Evolutionary conservation across 1,139 yeast genomes (phyloP).

Genomic region (Suzukiozyma palmioleophila): DNA sequence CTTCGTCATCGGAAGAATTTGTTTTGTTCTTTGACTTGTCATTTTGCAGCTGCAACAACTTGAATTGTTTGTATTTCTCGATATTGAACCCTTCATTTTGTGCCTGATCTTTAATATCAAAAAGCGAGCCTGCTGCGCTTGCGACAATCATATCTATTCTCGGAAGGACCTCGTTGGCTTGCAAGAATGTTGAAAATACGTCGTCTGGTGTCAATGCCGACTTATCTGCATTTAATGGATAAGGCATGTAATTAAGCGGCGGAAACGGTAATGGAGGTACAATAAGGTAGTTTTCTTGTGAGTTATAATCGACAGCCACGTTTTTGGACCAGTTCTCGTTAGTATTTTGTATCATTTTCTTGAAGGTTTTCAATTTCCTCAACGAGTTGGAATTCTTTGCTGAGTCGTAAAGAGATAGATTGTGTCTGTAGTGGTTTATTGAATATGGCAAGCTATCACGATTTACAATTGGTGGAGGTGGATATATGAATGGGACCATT

Average conservation of each 20-base stretch:
- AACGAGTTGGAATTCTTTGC: neutral
- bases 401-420: neutral
- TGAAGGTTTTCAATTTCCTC: neutral
- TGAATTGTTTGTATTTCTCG: constrained; percentile 8
- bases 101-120: constrained; percentile 35
- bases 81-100: constrained; percentile 28
- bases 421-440: constrained; percentile 10
- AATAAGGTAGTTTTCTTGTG: constrained; percentile 13
- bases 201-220: constrained; percentile 34
- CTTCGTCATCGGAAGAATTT: constrained; percentile 4
- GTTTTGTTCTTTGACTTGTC: neutral
- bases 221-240: constrained; percentile 36
- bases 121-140: constrained; percentile 45
- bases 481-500: constrained; percentile 45
- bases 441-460: constrained; percentile 22
- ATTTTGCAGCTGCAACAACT: neutral
- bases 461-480: constrained; percentile 39
- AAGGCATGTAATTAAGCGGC: constrained; percentile 48
- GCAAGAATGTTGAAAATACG: constrained; percentile 32
- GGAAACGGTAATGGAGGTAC: constrained; percentile 49
- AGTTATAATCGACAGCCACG: neutral
- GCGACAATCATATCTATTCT: constrained; percentile 46
- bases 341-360: constrained; percentile 3
- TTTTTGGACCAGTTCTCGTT: neutral
- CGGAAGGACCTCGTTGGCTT: constrained; percentile 37